Base-by-base conservation (phyloP, 495 filamentous ascomycete genomes). In the Penicillium psychrofluorescens region DNA sequence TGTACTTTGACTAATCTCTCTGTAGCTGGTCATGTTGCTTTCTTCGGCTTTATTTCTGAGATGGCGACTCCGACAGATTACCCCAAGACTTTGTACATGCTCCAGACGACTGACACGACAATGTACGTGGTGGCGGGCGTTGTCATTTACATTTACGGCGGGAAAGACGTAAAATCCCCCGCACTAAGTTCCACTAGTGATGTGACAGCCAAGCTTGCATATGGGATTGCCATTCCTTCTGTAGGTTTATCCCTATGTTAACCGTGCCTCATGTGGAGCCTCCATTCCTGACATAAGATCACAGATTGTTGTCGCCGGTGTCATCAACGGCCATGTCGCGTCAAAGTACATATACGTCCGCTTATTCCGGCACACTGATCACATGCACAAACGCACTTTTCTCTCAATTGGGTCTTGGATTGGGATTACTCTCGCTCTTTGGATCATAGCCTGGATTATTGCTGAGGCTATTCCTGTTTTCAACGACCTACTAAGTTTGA, bases 1-100 rank as follows among this genome's bases (percentile, higher is more conserved):
- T 34, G 32, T 34, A 12, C 13, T n/a, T 35, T 14, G 2, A 40
- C 43, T 39, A 10, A 45, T 27, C 1, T 36, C 7, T 29, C 10
- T 32, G 0, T 35, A 60, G 73, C 81, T 67, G 60, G 79, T 47
- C 68, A 83, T 66, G 62, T 80, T 56, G 71, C 80, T 55, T 78
- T 83, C 58, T 81, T 86, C 65, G 71, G 65, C 41, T 83, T 87
- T 61, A 81, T 82, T 54, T 72, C 77, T 45, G 83, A 87, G 56
- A 77, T 87, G 70, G 72, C 77, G 51, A 72, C 71, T 0, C 81
- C 81, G 0, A 46, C 52, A 30, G 72, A 82, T 49, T 83, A 71
- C 50, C 62, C 64, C 35, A 81, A 80, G 58, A 67, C 81, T 3
- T 70, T 85, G 35, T 64, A 62, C 36, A 41, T 73, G 11, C 74